Percentiles rank a stretch among this genome's conserved stretches.
Conservation (phyloP, 2,329 filamentous ascomycete species). For the Aspergillus vadensis region DNA sequence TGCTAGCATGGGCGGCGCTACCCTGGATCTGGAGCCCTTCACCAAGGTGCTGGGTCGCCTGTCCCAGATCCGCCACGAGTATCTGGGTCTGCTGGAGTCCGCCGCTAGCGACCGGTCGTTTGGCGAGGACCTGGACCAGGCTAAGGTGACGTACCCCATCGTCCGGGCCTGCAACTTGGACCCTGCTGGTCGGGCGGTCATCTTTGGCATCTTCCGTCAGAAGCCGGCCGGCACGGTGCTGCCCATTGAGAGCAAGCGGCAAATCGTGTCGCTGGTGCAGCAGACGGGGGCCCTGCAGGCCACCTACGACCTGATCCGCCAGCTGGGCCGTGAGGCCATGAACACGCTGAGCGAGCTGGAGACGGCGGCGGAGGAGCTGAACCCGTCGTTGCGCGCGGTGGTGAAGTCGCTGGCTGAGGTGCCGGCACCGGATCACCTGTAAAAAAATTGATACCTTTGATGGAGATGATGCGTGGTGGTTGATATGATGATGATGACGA, state of each 20-base stretch:
- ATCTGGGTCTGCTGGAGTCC: slow-evolving; percentile 21
- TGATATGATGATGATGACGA: neutral
- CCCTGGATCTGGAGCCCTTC: slow-evolving; percentile 18
- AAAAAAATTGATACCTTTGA: neutral
- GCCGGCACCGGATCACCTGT: slow-evolving; percentile 6
- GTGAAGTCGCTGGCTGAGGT: slow-evolving; percentile 14
- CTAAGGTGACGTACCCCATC: slow-evolving; percentile 42
- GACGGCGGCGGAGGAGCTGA: slow-evolving; percentile 11
- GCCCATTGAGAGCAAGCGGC: slow-evolving; percentile 12
- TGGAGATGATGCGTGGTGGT: neutral
- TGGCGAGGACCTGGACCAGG: slow-evolving; percentile 45
- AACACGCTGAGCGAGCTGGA: slow-evolving; percentile 12
- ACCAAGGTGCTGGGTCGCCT: slow-evolving; percentile 23
- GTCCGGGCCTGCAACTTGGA: slow-evolving; percentile 23
- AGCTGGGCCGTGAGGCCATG: slow-evolving; percentile 12
- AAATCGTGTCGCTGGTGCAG: slow-evolving; percentile 16
- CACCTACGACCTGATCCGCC: slow-evolving; percentile 13
- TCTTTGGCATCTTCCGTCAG: slow-evolving; percentile 18
- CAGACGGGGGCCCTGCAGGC: slow-evolving; percentile 13
- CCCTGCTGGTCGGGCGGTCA: slow-evolving; percentile 7
- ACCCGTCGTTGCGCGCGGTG: slow-evolving; percentile 10
- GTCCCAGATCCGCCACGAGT: slow-evolving; percentile 31
- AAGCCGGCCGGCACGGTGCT: slow-evolving; percentile 10
- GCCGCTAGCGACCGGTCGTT: slow-evolving; percentile 27
- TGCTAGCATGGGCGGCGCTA: slow-evolving; percentile 11